A percentile compares a stretch with the other conserved stretches of the same genome.
Conservation (phyloP, 179 eudicot genomes). For the Carnegiea gigantea region DNA sequence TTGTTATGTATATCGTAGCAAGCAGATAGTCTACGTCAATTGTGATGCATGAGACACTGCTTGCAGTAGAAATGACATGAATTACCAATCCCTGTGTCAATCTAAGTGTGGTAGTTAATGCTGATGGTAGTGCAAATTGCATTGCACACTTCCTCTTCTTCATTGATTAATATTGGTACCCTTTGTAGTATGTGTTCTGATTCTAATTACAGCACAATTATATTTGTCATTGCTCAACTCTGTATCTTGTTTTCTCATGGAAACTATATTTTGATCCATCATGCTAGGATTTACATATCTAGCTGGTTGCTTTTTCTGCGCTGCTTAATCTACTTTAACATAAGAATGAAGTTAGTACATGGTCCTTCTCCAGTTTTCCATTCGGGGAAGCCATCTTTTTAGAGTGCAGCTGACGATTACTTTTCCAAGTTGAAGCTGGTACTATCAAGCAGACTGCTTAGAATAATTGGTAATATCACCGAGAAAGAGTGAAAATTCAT, state of each 20-base stretch:
- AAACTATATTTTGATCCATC: not conserved
- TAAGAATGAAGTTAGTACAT: no score
- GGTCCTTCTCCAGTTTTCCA: not conserved
- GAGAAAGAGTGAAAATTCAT: not conserved
- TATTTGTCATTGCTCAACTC: not conserved
- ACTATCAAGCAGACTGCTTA: not conserved
- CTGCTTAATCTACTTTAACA: not conserved
- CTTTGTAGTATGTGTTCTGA: not conserved
- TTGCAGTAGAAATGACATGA: constrained; percentile 3
- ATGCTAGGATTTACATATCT: not conserved
- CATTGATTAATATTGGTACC: not conserved
- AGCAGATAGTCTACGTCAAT: not conserved
- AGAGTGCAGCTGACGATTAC: no score
- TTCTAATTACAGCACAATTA: not conserved
- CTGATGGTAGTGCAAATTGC: not conserved
- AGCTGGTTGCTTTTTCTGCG: not conserved
- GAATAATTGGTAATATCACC: not conserved
- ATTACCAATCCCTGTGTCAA: constrained; percentile 1
- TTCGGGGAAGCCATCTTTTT: no score
- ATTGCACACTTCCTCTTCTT: not conserved
- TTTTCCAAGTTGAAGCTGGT: not conserved
- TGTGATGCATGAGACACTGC: not conserved
- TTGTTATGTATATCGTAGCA: constrained; percentile 8
- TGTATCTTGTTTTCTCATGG: not conserved
- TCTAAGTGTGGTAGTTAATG: not conserved